Percentiles rank a stretch among this genome's conserved stretches.
Conservation (phyloP, 2,329 filamentous ascomycete genomes). For the Xylariaceae sp. region DNA sequence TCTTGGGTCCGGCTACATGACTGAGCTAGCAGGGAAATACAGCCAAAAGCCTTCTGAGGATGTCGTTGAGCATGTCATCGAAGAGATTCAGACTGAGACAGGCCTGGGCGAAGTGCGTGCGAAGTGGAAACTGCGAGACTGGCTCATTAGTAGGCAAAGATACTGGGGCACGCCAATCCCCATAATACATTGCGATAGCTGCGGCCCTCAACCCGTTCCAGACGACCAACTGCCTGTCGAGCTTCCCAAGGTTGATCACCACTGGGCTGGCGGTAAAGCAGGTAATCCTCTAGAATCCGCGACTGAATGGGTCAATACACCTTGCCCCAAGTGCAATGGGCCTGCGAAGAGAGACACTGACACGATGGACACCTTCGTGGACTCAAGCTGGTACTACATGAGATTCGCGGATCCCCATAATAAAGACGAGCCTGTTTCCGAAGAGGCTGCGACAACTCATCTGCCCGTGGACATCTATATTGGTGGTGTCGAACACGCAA, state of each 20-base stretch:
- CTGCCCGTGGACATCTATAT: constrained; percentile 86
- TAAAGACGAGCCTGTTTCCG: constrained; percentile 54
- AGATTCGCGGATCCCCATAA: constrained; percentile 73
- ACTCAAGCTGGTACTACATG: constrained; percentile 92
- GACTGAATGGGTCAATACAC: constrained; percentile 68
- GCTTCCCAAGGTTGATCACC: constrained; percentile 64
- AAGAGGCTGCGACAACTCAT: constrained; percentile 49
- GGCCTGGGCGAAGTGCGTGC: constrained; percentile 59
- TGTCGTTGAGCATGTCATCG: constrained; percentile 58
- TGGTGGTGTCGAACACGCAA: constrained; percentile 86
- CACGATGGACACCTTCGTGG: constrained; percentile 95
- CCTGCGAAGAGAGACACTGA: constrained; percentile 79
- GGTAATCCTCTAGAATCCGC: constrained; percentile 75
- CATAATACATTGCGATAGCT: constrained; percentile 74
- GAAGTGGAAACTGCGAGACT: constrained; percentile 80
- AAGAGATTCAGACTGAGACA: constrained; percentile 48
- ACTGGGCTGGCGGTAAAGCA: constrained; percentile 64
- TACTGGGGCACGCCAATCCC: constrained; percentile 93
- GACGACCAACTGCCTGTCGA: constrained; percentile 70
- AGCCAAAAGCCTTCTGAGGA: constrained; percentile 59
- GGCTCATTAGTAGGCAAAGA: constrained; percentile 86
- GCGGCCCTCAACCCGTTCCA: constrained; percentile 76
- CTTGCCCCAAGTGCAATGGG: constrained; percentile 69
- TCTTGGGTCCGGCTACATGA: constrained; percentile 64
- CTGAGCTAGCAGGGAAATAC: constrained; percentile 61